A percentile compares a stretch with the other conserved stretches of the same genome.
phyloP scores from a whole-genome alignment of 495 filamentous ascomycete genomes.

The Daldinia loculata region DNA sequence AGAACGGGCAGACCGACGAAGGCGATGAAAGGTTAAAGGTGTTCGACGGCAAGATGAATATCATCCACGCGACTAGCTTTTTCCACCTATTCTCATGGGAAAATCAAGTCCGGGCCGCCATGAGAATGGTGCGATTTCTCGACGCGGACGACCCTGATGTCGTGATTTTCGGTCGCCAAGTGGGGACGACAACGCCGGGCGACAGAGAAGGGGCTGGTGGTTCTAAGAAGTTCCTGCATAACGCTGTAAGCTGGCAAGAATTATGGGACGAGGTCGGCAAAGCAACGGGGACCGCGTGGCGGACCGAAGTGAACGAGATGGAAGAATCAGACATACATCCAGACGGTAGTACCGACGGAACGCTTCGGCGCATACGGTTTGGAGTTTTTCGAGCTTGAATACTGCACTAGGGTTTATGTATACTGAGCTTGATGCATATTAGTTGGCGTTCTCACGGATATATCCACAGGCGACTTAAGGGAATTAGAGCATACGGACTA shows the following conservation, averaged over 20 bases:
- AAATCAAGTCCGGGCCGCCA: conserved; percentile 48
- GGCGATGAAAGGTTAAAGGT: conserved; percentile 26
- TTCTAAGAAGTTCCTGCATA: conserved; percentile 52
- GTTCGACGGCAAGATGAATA: conserved; percentile 48
- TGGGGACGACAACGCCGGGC: conserved; percentile 46
- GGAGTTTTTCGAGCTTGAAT: conserved; percentile 37
- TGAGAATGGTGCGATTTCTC: conserved; percentile 49
- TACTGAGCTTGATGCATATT: background rate
- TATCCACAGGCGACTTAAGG: background rate
- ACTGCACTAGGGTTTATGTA: background rate
- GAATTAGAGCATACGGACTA: background rate
- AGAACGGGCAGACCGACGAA: background rate
- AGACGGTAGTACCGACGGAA: conserved; percentile 23
- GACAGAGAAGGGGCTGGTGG: conserved; percentile 41
- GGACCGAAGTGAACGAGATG: conserved; percentile 47
- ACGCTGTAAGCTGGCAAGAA: conserved; percentile 51
- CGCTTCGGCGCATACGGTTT: conserved; percentile 33
- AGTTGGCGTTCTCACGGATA: background rate
- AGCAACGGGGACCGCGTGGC: conserved; percentile 54
- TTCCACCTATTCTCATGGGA: conserved; percentile 58
- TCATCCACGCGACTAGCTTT: conserved; percentile 55
- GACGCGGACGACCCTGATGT: conserved; percentile 46
- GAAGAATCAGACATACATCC: conserved; percentile 29
- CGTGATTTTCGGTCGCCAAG: conserved; percentile 56
- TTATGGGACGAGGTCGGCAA: conserved; percentile 58